Evolutionary conservation across 768 basidiomycete genomes (phyloP).

Genomic region (Suillus subalutaceus): DNA sequence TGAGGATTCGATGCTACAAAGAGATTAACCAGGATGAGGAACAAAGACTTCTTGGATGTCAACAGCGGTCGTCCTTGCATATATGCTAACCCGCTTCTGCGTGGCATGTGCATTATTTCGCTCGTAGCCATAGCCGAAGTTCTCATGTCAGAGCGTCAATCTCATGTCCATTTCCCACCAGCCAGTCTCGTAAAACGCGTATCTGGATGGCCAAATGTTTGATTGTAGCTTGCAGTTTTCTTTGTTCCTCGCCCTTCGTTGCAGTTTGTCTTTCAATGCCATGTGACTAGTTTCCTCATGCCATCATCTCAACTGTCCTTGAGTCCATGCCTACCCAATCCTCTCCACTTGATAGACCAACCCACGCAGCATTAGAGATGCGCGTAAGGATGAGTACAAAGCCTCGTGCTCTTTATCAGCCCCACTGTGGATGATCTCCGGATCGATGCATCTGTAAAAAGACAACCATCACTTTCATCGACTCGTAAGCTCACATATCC

Average conservation of each 20-base stretch:
- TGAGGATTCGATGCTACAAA: neutral
- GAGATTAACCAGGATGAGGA: neutral
- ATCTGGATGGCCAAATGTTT: neutral
- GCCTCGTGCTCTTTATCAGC: neutral
- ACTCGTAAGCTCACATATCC: neutral
- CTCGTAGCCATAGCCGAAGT: neutral
- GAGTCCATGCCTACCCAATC: neutral
- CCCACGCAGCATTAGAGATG: neutral
- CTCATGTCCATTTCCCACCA: neutral
- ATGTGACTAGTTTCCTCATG: neutral
- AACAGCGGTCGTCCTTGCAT: neutral
- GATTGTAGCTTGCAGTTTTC: neutral
- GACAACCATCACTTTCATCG: neutral
- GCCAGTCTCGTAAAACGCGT: neutral
- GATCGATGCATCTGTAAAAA: too few species aligned
- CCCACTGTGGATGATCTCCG: neutral
- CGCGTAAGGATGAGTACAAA: neutral
- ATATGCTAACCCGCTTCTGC: neutral
- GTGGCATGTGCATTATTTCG: neutral
- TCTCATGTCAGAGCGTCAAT: neutral
- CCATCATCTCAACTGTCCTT: neutral
- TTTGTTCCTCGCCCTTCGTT: neutral
- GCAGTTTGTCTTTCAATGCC: neutral
- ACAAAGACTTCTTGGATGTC: neutral
- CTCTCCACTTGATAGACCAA: neutral